Evolutionary conservation across 345 rosid genomes (phyloP), one percentile per base, ranked within the genome.

Genomic region (Arabidopsis arenosa): DNA sequence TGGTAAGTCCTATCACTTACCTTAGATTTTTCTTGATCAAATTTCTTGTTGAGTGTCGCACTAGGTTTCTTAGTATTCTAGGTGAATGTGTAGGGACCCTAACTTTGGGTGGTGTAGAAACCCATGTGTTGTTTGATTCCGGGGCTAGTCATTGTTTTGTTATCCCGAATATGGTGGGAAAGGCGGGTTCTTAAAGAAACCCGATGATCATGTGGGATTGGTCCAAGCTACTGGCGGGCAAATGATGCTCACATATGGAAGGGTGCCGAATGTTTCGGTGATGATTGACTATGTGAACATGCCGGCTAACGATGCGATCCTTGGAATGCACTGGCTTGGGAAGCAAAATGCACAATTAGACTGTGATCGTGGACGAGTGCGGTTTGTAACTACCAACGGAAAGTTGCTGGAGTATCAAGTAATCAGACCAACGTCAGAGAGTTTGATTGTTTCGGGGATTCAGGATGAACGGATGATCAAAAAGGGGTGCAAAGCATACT

Each of bases 181-280:
- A 5, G 15, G 48, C 1, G 15, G 17, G 48, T 45, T 45, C 8
- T 3, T 5, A 2, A 43, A 43, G 6, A 6, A 43, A 12, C 15
- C 15, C 0, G n/a, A 8, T 0, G 8, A 45, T 14, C 3, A 14
- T 1, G 5, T 45, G 0, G 7, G 49, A 0, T 5, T 14, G 0
- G 49, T 45, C n/a, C 0, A 14, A 4, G 18, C 7, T 0, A 0
- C 17, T n/a, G 8, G 18, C 13, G 17, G 18, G 4, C 49, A 45
- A 14, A 8, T 45, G 3, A 14, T 45, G 21, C 0, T n/a, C 4
- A 6, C 21, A 0, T 47, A 2, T 1, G 9, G 17, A 14, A 45
- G 0, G 3, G 15, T 14, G 3, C 2, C 0, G 5, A 45, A 45
- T 0, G 2, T 44, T 0, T 44, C 7, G 2, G 49, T 45, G n/a